Percentiles rank a stretch among this genome's conserved stretches.
These are phyloP conservation scores for Angophora floribunda DNA, from an alignment of 345 rosid species.

Conservation along the genomic window DNA sequence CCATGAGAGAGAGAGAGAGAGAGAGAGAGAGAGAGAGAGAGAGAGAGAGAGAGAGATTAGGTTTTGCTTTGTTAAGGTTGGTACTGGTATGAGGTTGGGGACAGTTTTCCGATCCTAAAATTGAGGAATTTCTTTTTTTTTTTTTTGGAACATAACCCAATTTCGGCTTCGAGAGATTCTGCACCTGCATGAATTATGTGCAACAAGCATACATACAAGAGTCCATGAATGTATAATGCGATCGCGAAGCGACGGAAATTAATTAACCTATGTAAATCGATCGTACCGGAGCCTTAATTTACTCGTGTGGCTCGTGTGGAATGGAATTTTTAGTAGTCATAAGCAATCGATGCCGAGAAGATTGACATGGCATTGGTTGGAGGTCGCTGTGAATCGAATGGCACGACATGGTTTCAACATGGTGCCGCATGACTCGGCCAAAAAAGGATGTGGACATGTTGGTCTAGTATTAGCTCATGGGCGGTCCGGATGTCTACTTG, in stretches of 20 bases:
- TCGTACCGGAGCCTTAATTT: background rate
- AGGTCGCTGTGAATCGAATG: background rate
- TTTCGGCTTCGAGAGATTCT: background rate
- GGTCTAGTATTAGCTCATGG: background rate
- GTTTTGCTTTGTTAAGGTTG: background rate
- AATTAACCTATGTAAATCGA: background rate
- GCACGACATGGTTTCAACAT: fast-evolving
- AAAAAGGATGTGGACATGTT: background rate
- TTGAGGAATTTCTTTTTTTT: background rate
- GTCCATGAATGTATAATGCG: background rate
- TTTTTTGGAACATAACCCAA: background rate
- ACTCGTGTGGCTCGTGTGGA: background rate
- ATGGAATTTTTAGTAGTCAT: background rate
- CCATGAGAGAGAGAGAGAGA: conserved; percentile 5
- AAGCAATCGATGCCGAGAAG: background rate
- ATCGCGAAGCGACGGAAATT: background rate
- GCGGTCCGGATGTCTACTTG: background rate
- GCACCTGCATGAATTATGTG: background rate
- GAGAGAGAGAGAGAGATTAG: background rate
- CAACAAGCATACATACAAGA: background rate
- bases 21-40: background rate
- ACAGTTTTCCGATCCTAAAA: background rate
- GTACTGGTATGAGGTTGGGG: background rate
- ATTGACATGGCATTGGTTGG: background rate
- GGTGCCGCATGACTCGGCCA: background rate